phyloP scores from a whole-genome alignment of 148 eudicot species.

The Polygonum maritimum region DNA sequence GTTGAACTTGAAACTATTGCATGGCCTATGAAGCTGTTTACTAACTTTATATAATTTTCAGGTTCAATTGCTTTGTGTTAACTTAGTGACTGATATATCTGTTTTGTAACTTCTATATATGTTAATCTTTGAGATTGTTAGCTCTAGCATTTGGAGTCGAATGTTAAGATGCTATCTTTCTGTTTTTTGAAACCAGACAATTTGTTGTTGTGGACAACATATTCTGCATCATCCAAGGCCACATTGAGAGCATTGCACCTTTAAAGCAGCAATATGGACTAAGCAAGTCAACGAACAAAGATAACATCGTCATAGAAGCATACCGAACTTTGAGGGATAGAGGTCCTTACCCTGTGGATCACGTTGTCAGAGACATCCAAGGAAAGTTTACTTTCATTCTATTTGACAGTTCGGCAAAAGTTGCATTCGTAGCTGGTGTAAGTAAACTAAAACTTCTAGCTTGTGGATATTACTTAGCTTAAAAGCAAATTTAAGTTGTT shows the following conservation, averaged over 20 bases:
- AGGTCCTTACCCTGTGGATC: slow-evolving; percentile 77
- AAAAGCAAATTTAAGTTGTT: too few species aligned
- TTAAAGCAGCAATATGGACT: slow-evolving; percentile 84
- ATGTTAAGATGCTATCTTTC: neutral
- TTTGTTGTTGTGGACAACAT: slow-evolving; percentile 80
- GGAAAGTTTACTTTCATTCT: slow-evolving; percentile 82
- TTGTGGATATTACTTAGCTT: neutral
- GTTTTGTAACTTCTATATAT: neutral
- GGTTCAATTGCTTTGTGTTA: slow-evolving; percentile 99
- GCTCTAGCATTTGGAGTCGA: neutral
- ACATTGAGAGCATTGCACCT: slow-evolving; percentile 72
- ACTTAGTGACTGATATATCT: slow-evolving; percentile 83
- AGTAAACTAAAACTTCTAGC: slow-evolving; percentile 11
- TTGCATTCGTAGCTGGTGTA: slow-evolving; percentile 69
- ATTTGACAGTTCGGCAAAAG: slow-evolving; percentile 48
- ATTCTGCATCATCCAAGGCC: slow-evolving; percentile 92
- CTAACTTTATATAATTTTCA: slow-evolving; percentile 16
- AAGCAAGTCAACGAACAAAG: slow-evolving; percentile 76
- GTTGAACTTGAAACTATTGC: neutral
- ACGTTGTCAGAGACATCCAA: slow-evolving; percentile 62
- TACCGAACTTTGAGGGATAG: slow-evolving; percentile 83
- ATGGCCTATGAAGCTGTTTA: slow-evolving; percentile 2
- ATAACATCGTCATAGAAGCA: slow-evolving; percentile 78
- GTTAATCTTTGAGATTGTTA: neutral
- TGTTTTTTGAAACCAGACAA: slow-evolving; percentile 23